Conservation (phyloP, 805 yeast genomes). For the Pachysolen tannophilus region DNA sequence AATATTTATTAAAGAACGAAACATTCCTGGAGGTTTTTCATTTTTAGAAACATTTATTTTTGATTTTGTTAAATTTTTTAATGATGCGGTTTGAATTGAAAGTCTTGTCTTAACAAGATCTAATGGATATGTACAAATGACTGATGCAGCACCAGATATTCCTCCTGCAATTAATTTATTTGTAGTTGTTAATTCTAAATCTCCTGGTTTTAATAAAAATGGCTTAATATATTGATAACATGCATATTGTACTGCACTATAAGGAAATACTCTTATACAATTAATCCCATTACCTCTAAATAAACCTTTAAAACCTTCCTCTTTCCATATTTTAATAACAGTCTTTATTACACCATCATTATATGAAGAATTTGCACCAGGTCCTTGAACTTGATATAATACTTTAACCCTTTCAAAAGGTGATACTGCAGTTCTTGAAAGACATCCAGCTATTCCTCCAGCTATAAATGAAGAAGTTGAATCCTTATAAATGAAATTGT, state of each 20-base stretch:
- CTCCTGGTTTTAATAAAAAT: constrained; percentile 21
- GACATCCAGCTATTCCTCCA: constrained; percentile 76
- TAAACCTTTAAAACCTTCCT: constrained; percentile 87
- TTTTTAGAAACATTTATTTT: constrained; percentile 21
- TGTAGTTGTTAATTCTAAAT: constrained; percentile 33
- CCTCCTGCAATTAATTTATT: constrained; percentile 74
- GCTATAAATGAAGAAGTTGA: constrained; percentile 57
- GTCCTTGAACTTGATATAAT: constrained; percentile 80
- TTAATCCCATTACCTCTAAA: constrained; percentile 89
- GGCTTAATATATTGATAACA: constrained; percentile 63
- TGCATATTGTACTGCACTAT: constrained; percentile 89
- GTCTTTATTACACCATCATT: constrained; percentile 71
- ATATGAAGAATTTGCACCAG: constrained; percentile 37
- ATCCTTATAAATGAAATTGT: constrained; percentile 28
- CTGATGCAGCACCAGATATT: constrained; percentile 73
- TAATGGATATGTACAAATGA: constrained; percentile 81
- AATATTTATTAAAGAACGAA: constrained; percentile 46
- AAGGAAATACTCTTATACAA: constrained; percentile 86
- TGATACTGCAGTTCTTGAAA: constrained; percentile 85
- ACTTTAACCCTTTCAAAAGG: constrained; percentile 95
- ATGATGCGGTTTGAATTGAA: constrained; percentile 77
- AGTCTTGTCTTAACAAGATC: constrained; percentile 87
- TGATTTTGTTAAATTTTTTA: constrained; percentile 39
- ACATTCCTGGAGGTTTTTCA: constrained; percentile 62
- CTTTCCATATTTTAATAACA: constrained; percentile 68